phyloP scores from a whole-genome alignment of 257 asterid species.

The Misopates orontium region DNA sequence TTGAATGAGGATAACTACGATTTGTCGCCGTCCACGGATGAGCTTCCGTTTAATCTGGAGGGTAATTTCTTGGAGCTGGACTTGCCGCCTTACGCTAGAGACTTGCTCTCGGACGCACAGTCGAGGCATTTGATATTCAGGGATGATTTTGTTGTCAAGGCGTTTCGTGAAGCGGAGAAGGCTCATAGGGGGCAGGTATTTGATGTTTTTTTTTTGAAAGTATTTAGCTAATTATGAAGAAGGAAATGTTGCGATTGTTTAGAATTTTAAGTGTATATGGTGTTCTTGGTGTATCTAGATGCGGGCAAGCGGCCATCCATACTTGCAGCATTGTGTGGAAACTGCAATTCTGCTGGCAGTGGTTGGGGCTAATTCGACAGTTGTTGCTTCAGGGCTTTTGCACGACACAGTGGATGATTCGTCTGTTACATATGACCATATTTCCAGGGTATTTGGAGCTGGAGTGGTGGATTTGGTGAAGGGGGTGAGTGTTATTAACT shows the following conservation, averaged over 20 bases:
- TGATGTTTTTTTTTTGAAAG: not conserved
- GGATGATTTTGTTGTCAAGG: conserved; percentile 79
- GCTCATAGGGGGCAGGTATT: conserved; percentile 75
- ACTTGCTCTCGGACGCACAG: conserved; percentile 74
- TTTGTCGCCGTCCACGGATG: conserved; percentile 46
- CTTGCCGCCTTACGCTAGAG: conserved; percentile 60
- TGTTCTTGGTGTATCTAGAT: conserved; percentile 35
- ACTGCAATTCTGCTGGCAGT: conserved; percentile 75
- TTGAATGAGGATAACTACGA: conserved; percentile 41
- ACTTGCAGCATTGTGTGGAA: conserved; percentile 93
- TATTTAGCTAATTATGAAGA: not conserved
- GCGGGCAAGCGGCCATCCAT: conserved; percentile 93
- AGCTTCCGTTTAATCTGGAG: conserved; percentile 86
- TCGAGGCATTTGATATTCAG: conserved; percentile 61
- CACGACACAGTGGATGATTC: conserved; percentile 92
- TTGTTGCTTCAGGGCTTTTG: conserved; percentile 93
- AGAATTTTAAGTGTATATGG: not conserved
- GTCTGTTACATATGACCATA: conserved; percentile 56
- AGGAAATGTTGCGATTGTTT: conserved; percentile 17
- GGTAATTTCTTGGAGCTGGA: conserved; percentile 46
- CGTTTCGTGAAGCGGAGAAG: conserved; percentile 52
- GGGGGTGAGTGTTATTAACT: conserved; percentile 61
- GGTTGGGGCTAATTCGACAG: conserved; percentile 84
- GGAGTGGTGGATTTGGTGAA: conserved; percentile 89
- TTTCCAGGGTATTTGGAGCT: conserved; percentile 57